Evolutionary conservation across 441 rosid genomes (phyloP).

Genomic region (Euphorbia corollata): DNA sequence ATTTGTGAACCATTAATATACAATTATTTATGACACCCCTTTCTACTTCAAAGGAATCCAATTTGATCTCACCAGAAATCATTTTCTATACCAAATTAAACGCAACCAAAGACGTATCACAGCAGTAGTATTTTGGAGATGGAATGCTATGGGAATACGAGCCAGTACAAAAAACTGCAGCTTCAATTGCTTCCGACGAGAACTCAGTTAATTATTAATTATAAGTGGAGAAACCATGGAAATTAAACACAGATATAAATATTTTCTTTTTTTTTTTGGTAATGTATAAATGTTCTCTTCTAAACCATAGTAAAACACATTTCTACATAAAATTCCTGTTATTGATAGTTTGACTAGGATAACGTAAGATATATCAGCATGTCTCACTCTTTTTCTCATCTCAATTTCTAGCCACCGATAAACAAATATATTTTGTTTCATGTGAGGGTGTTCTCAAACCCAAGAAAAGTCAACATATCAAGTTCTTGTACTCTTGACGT

Average conservation of each 20-base stretch:
- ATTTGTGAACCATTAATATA: neutral
- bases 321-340: too few relatives aligned
- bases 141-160: constrained; percentile 12
- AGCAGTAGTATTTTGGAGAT: constrained; percentile 4
- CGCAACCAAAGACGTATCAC: neutral
- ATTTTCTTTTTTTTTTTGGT: too few relatives aligned
- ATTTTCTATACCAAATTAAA: neutral
- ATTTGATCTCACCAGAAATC: neutral
- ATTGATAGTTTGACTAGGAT: too few relatives aligned
- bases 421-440: too few relatives aligned
- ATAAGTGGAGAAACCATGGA: neutral
- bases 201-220: neutral
- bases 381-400: too few relatives aligned
- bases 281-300: neutral
- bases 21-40: neutral
- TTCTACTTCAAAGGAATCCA: constrained; percentile 1
- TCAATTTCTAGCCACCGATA: too few relatives aligned
- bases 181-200: constrained; percentile 14
- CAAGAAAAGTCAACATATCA: too few relatives aligned
- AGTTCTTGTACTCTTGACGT: too few relatives aligned
- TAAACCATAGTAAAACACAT: neutral
- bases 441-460: too few relatives aligned
- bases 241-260: too few relatives aligned
- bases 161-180: neutral
- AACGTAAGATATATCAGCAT: too few relatives aligned